phyloP scores from a whole-genome alignment of 352 stramenopile species.

The Globisporangium paroecandrum region DNA sequence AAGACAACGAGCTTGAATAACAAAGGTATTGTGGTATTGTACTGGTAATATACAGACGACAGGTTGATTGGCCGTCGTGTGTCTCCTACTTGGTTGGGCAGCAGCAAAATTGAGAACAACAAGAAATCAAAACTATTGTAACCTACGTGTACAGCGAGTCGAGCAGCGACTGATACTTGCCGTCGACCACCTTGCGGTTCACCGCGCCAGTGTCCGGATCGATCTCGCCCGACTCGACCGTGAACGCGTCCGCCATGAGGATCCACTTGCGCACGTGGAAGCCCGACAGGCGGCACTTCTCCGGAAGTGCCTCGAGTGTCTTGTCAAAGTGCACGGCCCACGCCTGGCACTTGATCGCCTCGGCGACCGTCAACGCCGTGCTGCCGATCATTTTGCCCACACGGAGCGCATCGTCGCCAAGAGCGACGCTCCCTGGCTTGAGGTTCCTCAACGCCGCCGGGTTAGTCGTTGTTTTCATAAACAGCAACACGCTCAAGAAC shows the following conservation, averaged over 20 bases:
- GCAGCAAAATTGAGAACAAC: not conserved
- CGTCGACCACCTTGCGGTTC: conserved; percentile 54
- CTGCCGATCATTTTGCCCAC: conserved; percentile 35
- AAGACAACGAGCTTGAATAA: not conserved
- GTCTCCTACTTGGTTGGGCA: not conserved
- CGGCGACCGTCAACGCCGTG: conserved; percentile 43
- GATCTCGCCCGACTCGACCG: conserved; percentile 66
- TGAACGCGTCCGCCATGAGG: conserved; percentile 64
- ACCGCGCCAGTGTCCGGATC: conserved; percentile 62
- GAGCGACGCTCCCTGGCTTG: conserved; percentile 18
- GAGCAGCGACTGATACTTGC: conserved; percentile 70
- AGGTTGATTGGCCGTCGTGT: not conserved
- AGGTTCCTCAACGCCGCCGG: conserved; percentile 9
- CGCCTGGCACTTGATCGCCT: conserved; percentile 63
- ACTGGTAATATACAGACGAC: conserved; percentile 23
- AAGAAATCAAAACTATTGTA: not conserved
- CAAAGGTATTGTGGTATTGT: conserved; percentile 16
- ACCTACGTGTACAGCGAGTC: conserved; percentile 73
- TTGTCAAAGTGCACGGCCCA: conserved; percentile 79
- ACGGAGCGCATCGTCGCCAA: conserved; percentile 51
- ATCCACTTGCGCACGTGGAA: conserved; percentile 79
- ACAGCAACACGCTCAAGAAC: conserved; percentile 75
- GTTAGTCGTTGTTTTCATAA: conserved; percentile 53
- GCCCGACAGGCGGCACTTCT: conserved; percentile 47
- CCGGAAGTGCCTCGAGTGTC: conserved; percentile 47